Percentiles rank a stretch among this genome's conserved stretches.
These are phyloP conservation scores for Corynascus novoguineensis DNA, from an alignment of 495 filamentous ascomycete genomes.

Conservation along the genomic window DNA sequence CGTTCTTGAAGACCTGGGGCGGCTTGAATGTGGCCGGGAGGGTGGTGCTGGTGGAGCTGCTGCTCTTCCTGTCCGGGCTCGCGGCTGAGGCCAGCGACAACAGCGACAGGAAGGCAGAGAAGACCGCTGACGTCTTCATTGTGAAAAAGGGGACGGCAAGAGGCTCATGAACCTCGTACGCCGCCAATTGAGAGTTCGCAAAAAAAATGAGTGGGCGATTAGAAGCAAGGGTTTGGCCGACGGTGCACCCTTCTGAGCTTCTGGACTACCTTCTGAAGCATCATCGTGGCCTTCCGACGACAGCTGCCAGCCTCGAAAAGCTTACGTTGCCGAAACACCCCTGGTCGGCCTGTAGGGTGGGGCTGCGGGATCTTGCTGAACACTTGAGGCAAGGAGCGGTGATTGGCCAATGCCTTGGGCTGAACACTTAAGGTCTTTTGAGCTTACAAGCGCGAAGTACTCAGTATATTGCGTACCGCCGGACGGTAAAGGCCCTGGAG, in stretches of 20 bases:
- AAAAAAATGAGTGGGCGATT: conserved; percentile 2
- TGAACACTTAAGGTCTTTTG: not conserved
- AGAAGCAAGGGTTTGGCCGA: conserved; percentile 12
- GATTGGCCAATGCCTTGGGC: not conserved
- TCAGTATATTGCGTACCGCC: too few relatives aligned
- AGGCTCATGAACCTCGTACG: conserved; percentile 35
- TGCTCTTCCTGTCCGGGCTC: conserved; percentile 28
- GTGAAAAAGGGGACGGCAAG: conserved; percentile 31
- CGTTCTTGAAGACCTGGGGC: conserved; percentile 83
- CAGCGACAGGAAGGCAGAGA: conserved; percentile 45
- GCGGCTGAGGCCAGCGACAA: conserved; percentile 33
- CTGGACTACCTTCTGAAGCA: conserved; percentile 17
- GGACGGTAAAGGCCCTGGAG: too few relatives aligned
- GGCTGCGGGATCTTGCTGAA: too few relatives aligned
- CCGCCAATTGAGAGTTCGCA: conserved; percentile 16
- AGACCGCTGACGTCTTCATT: conserved; percentile 51
- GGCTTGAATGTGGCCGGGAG: conserved; percentile 75
- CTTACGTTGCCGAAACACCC: conserved; percentile 38
- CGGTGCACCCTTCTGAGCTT: conserved; percentile 15
- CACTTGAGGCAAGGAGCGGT: not conserved
- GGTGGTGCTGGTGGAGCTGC: conserved; percentile 32
- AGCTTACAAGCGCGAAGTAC: not conserved
- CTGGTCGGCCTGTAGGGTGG: conserved; percentile 13
- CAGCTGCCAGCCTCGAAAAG: conserved; percentile 29
- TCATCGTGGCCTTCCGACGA: conserved; percentile 30